Conservation (phyloP, 768 basidiomycete genomes). For the Leccinum olivaceopallidum region DNA sequence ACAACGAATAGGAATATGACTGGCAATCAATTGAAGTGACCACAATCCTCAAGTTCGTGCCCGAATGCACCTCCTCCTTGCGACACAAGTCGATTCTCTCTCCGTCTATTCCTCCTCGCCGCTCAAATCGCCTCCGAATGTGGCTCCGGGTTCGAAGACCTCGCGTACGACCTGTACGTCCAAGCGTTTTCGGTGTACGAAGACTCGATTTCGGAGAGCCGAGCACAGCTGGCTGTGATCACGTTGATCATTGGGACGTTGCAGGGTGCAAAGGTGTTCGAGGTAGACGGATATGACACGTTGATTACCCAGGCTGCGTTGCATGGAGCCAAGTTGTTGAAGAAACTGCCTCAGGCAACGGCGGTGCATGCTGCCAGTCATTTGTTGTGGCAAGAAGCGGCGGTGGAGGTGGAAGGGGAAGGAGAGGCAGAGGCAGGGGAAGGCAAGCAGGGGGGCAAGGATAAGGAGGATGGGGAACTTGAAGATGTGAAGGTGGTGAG, state of each 20-base stretch:
- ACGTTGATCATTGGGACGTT: conserved; percentile 91
- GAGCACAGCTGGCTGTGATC: conserved; percentile 95
- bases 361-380: conserved; percentile 96
- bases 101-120: conserved; percentile 92
- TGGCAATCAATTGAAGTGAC: conserved; percentile 79
- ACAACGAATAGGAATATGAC: conserved; percentile 66
- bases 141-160: conserved; percentile 90
- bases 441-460: conserved; percentile 21
- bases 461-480: conserved; percentile 41
- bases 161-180: conserved; percentile 96
- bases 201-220: conserved; percentile 93
- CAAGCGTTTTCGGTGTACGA: conserved; percentile 98
- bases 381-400: conserved; percentile 92
- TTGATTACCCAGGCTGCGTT: conserved; percentile 98
- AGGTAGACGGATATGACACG: conserved; percentile 94
- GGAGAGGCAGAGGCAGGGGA: conserved; percentile 17
- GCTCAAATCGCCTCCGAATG: conserved; percentile 96
- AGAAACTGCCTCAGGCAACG: conserved; percentile 97
- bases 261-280: conserved; percentile 88
- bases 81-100: conserved; percentile 90
- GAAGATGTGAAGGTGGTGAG: conserved; percentile 6
- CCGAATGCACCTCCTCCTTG: conserved; percentile 90
- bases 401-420: conserved; percentile 41
- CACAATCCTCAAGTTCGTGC: conserved; percentile 90
- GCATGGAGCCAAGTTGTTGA: conserved; percentile 82